Base-by-base conservation (phyloP, 2,329 filamentous ascomycete species). In the Aspergillus fumigatus region DNA sequence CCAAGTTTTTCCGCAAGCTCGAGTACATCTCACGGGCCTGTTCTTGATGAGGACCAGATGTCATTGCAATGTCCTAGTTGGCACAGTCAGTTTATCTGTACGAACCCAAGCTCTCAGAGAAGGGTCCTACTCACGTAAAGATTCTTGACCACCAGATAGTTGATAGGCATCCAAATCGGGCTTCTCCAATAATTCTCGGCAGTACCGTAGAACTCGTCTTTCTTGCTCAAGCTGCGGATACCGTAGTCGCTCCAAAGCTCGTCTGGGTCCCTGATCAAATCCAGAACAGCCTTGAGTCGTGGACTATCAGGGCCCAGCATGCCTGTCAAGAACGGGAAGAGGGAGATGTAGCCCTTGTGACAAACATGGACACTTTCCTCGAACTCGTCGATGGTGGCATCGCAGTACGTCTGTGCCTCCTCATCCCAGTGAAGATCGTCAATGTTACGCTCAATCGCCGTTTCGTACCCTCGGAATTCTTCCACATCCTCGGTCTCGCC, bases 161-260 rank as follows among this genome's bases (percentile, higher is more conserved):
- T 97, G 63, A 97, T 92, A 70, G 94, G 94, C 69, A 97, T 89
- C 93, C 93, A 97, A 25, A 97, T 83, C 0, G 94, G 92, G 62
- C 90, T 89, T 60, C 92, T 84, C 93, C 94, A 99, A 79, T 99
- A 99, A 74, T 99, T 97, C 78, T 99, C 94, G 1, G 82, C 90
- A 0, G 92, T 96, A 43, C 88, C 91, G 73, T 97, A 97, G 59
- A 91, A 84, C 67, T 88, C 80, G 67, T 93, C 88, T 66, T 85
- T 85, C 76, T 88, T 88, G 76, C 92, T 96, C 73, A 99, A 74
- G 74, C 92, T 96, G 59, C 93, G 84, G 60, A 99, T 84, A n/a
- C 94, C 94, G 66, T 89, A 86, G 2, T 87, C 82, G 68, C 89
- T 96, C 86, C 92, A 97, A n/a, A 99, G 79, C 69, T 97, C 88